Percentiles rank a stretch among this genome's conserved stretches.
phyloP scores from a whole-genome alignment of 2,329 filamentous ascomycete species.

The Botrytis elliptica region DNA sequence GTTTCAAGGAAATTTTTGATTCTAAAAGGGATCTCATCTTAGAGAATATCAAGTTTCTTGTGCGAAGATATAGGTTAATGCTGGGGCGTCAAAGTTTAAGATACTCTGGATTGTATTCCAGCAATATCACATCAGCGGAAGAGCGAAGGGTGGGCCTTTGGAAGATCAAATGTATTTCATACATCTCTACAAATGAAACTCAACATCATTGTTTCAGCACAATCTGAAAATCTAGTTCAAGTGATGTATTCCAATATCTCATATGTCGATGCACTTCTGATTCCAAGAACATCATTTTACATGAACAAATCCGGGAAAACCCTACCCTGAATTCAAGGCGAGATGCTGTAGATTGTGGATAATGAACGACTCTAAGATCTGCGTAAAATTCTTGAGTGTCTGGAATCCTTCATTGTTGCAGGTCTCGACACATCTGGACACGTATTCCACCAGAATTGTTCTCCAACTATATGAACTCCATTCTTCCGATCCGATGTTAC shows the following conservation, averaged over 20 bases:
- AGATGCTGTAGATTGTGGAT: neutral
- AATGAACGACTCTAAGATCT: neutral
- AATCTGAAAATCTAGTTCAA: neutral
- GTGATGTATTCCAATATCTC: too few relatives aligned
- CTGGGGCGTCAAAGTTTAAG: neutral
- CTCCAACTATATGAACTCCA: neutral
- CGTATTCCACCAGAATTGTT: neutral
- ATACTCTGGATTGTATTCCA: neutral
- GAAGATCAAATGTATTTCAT: neutral
- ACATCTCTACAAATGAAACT: neutral
- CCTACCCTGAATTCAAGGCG: fast-evolving
- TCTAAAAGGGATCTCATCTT: neutral
- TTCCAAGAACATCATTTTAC: neutral
- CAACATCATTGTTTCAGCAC: neutral
- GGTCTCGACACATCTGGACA: neutral
- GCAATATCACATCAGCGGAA: neutral
- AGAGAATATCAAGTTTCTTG: neutral
- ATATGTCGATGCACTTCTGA: neutral
- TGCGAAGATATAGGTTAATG: neutral
- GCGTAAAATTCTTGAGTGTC: neutral
- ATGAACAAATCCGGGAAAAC: neutral
- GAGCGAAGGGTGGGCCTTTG: neutral
- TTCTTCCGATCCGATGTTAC: neutral
- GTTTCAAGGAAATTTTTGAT: neutral
- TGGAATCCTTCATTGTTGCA: neutral